Evolutionary conservation across 2,329 filamentous ascomycete species (phyloP).

Genomic region (Ophiosphaerella herpotricha): DNA sequence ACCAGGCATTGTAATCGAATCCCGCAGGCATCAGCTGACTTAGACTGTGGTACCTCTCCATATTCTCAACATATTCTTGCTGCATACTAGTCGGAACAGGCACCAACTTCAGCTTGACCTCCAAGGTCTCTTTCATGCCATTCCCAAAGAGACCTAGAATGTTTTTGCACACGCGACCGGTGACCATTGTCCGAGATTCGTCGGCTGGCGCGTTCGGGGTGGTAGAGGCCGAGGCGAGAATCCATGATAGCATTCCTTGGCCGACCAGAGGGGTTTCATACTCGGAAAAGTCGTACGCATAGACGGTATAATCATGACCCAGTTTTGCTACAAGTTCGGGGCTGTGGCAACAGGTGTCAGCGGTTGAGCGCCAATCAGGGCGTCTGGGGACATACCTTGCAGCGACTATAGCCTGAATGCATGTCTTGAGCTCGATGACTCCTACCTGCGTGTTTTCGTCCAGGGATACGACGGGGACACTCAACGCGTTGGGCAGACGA

Average conservation of each 20-base stretch:
- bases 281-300: constrained; percentile 96
- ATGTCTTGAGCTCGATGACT: constrained; percentile 83
- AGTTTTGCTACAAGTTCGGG: constrained; percentile 80
- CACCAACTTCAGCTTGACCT: constrained; percentile 88
- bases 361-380: constrained; percentile 9
- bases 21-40: constrained; percentile 62
- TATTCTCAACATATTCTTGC: constrained; percentile 63
- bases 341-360: constrained; percentile 57
- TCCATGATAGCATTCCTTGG: constrained; percentile 91
- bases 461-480: constrained; percentile 78
- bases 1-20: constrained; percentile 78
- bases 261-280: constrained; percentile 90
- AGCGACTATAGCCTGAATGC: constrained; percentile 77
- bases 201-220: constrained; percentile 60
- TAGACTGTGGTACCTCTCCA: constrained; percentile 64
- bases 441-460: constrained; percentile 83
- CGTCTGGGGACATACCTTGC: constrained; percentile 55
- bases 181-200: constrained; percentile 74
- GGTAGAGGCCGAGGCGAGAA: constrained; percentile 66
- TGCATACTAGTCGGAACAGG: constrained; percentile 70
- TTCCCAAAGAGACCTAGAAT: constrained; percentile 81
- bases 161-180: constrained; percentile 88
- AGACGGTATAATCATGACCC: constrained; percentile 89
- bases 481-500: constrained; percentile 76
- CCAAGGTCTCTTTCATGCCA: constrained; percentile 83